Evolutionary conservation across 305 asterid genomes (phyloP).

Genomic region (Salvia sclarea): DNA sequence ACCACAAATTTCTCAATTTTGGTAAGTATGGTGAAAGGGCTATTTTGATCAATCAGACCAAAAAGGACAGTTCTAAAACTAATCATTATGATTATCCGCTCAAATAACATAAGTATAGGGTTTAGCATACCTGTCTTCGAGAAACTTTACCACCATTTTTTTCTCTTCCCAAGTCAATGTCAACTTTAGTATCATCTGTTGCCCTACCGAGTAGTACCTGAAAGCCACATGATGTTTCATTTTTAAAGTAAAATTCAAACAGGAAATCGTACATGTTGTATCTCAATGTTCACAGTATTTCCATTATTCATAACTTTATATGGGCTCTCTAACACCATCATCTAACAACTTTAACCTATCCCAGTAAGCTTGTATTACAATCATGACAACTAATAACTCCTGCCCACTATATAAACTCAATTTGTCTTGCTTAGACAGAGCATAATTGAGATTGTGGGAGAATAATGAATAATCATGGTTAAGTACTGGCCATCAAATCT

Average conservation of each 20-base stretch:
- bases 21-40: neutral
- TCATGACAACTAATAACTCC: neutral
- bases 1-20: neutral
- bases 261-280: slow-evolving; percentile 7
- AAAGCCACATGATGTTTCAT: slow-evolving; percentile 27
- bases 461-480: neutral
- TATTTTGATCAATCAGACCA: neutral
- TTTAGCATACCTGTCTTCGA: slow-evolving; percentile 64
- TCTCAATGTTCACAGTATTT: slow-evolving; percentile 1
- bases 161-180: slow-evolving; percentile 77
- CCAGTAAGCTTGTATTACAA: neutral
- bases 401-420: neutral
- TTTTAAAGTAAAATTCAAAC: slow-evolving; percentile 21
- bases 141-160: slow-evolving; percentile 60
- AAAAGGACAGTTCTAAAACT: neutral
- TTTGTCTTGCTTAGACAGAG: slow-evolving; percentile 6
- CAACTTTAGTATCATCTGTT: slow-evolving; percentile 62
- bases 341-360: neutral
- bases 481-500: neutral
- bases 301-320: neutral
- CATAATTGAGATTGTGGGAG: neutral
- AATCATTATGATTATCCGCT: neutral
- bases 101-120: slow-evolving; percentile 12
- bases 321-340: neutral
- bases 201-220: slow-evolving; percentile 81